Evolutionary conservation across 2,329 filamentous ascomycete species (phyloP), one percentile per base, ranked within the genome.

Genomic region (Thermochaetoides dissita): DNA sequence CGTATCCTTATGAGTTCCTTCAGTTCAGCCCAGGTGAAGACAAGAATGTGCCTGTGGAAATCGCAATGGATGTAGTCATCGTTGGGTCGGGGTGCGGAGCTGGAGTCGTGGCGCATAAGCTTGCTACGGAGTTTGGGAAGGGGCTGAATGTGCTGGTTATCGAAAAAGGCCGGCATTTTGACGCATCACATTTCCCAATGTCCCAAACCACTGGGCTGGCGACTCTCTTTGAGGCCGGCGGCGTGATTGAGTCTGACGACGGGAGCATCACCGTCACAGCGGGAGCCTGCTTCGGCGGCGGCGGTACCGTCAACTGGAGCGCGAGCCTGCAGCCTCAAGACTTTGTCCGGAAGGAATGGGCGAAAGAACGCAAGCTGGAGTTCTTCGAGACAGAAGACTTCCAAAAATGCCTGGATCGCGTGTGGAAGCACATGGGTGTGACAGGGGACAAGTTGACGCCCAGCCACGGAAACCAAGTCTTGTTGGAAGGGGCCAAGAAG

Each of bases 71-170:
- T 58, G 76, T 94, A 1, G 76, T 94, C 34, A 78, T 95, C 44
- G 71, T 95, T 12, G 88, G 88, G 2, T 91, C 84, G 33, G 88
- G 88, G 29, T 93, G 84, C 52, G 88, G 88, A 48, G 87, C 84
- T 34, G 84, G 72, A 8, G 86, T 94, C 0, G 75, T 72, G 32
- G 87, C 88, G 24, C 88, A 88, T 59, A 81, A 84, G 39, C 64
- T 94, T 1, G 76, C 87, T 8, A 79, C 87, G 7, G 42, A 40
- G 12, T 49, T 51, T n/a, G 59, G 82, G 80, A 1, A 84, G 83
- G 4, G 69, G 83, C 49, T 50, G 68, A 44, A 68, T 12, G 85
- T 94, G 29, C 59, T 94, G 4, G 84, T 95, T 1, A 79, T 62
- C 29, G 59, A 61, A 51, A 91, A 91, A 57, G 76, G 74, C 1